Percentiles rank a stretch among this genome's conserved stretches.
Evolutionary conservation across 805 yeast genomes (phyloP).

Genomic region (Pichia insulana): DNA sequence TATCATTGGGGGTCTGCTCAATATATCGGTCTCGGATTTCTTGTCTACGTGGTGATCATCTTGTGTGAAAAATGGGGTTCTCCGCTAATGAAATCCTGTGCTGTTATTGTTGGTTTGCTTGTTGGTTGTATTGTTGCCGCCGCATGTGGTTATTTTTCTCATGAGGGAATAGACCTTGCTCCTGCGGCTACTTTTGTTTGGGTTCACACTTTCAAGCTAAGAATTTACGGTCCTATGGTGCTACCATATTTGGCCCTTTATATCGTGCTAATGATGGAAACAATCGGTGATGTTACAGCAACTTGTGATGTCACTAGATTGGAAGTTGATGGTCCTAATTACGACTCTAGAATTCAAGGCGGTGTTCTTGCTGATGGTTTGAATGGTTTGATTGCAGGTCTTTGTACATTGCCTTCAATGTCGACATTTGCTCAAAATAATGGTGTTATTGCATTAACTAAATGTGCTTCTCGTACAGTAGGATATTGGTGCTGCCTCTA

Average conservation of each 20-base stretch:
- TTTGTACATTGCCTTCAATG: slow-evolving; percentile 82
- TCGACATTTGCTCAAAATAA: slow-evolving; percentile 92
- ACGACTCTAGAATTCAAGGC: slow-evolving; percentile 85
- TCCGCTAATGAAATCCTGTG: slow-evolving; percentile 91
- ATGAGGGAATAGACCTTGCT: slow-evolving; percentile 50
- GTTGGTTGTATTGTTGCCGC: slow-evolving; percentile 91
- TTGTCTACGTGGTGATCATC: slow-evolving; percentile 67
- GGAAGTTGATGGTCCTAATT: slow-evolving; percentile 72
- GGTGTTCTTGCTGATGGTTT: slow-evolving; percentile 87
- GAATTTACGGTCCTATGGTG: slow-evolving; percentile 77
- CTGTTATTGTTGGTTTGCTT: slow-evolving; percentile 76
- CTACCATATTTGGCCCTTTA: slow-evolving; percentile 80
- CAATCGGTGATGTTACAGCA: slow-evolving; percentile 92
- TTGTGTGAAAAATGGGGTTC: slow-evolving; percentile 82
- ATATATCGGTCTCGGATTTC: slow-evolving; percentile 80
- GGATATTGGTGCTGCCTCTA: slow-evolving; percentile 52
- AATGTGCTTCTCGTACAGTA: slow-evolving; percentile 76
- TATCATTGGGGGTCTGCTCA: slow-evolving; percentile 80
- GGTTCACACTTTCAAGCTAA: slow-evolving; percentile 75
- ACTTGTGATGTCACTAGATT: slow-evolving; percentile 84
- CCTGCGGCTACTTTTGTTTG: slow-evolving; percentile 81
- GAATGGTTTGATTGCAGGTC: slow-evolving; percentile 62
- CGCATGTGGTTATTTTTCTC: slow-evolving; percentile 74
- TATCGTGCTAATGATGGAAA: slow-evolving; percentile 80
- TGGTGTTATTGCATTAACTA: slow-evolving; percentile 88